Conservation (phyloP, 1,284 basidiomycete genomes). For the Leccinum colubrinum region DNA sequence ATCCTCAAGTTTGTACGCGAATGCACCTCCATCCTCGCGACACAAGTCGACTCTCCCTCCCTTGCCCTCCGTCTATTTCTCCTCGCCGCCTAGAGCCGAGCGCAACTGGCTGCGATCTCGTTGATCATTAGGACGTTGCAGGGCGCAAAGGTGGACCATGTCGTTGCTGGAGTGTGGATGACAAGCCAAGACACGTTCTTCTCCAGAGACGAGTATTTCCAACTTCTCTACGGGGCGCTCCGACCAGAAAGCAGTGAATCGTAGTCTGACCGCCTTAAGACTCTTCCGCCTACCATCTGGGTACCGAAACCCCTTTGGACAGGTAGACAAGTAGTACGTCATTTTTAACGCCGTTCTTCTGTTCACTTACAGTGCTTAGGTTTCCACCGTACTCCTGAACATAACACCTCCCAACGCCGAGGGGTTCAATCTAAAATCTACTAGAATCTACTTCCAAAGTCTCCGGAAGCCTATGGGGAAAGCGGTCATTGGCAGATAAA, state of each 20-base stretch:
- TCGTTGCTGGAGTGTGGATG: constrained; percentile 99
- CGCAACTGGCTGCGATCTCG: too few relatives aligned
- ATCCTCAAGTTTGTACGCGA: too few relatives aligned
- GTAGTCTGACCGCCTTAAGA: constrained; percentile 69
- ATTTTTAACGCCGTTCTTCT: neutral
- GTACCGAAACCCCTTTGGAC: constrained; percentile 94
- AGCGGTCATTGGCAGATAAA: constrained; percentile 77
- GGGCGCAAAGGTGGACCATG: constrained; percentile 64
- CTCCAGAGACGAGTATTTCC: constrained; percentile 94
- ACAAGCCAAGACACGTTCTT: constrained; percentile 96
- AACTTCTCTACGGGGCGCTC: constrained; percentile 94
- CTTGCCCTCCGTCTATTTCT: too few relatives aligned
- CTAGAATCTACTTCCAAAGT: constrained; percentile 85
- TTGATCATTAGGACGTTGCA: too few relatives aligned
- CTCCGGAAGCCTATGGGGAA: constrained; percentile 82
- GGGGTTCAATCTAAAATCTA: constrained; percentile 80
- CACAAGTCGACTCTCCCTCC: too few relatives aligned
- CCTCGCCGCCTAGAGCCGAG: too few relatives aligned
- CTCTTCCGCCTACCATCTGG: constrained; percentile 90
- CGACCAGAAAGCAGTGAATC: constrained; percentile 83
- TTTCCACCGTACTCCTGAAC: constrained; percentile 91
- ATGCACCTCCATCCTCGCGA: too few relatives aligned
- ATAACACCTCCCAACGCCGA: constrained; percentile 82
- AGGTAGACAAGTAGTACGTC: constrained; percentile 92
- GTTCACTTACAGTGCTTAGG: constrained; percentile 43